These are phyloP conservation scores for Rhodotorula mucilaginosa DNA, from an alignment of 1,284 basidiomycete genomes.

Conservation along the genomic window DNA sequence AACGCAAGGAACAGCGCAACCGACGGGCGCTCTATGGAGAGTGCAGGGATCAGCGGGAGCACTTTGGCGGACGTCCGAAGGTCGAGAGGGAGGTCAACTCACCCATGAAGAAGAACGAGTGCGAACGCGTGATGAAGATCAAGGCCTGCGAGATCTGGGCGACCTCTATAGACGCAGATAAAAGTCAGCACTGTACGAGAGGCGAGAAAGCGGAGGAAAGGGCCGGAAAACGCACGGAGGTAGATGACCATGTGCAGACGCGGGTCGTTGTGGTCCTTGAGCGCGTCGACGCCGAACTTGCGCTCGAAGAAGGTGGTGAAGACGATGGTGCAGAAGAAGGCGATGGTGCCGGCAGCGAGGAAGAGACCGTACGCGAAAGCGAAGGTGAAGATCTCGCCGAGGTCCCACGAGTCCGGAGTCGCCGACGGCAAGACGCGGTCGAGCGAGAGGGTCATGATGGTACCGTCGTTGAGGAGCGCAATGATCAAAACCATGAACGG, in stretches of 20 bases:
- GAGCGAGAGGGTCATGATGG: constrained; percentile 97
- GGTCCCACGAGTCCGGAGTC: constrained; percentile 86
- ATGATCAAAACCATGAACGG: constrained; percentile 99
- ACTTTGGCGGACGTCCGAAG: background rate
- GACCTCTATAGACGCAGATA: constrained; percentile 59
- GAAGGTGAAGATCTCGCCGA: constrained; percentile 92
- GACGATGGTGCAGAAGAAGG: constrained; percentile 76
- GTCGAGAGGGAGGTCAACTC: too few relatives aligned
- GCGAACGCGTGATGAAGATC: constrained; percentile 58
- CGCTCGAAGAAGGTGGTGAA: constrained; percentile 86
- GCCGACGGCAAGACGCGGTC: constrained; percentile 88
- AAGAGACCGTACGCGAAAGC: constrained; percentile 93
- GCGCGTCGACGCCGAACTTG: constrained; percentile 70
- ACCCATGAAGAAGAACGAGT: constrained; percentile 81
- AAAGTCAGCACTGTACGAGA: background rate
- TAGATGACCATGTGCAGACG: constrained; percentile 54
- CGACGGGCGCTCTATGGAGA: constrained; percentile 82
- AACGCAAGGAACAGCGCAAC: constrained; percentile 84
- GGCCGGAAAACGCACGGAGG: constrained; percentile 10
- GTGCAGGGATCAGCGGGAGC: background rate
- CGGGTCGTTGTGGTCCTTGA: constrained; percentile 50
- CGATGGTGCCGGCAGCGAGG: constrained; percentile 82
- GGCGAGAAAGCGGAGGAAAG: too few relatives aligned
- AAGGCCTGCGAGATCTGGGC: constrained; percentile 97
- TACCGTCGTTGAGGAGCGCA: constrained; percentile 93